Percentiles rank a stretch among this genome's conserved stretches.
These are phyloP conservation scores for Leccinum obscurum DNA, from an alignment of 768 basidiomycete species.

Conservation along the genomic window DNA sequence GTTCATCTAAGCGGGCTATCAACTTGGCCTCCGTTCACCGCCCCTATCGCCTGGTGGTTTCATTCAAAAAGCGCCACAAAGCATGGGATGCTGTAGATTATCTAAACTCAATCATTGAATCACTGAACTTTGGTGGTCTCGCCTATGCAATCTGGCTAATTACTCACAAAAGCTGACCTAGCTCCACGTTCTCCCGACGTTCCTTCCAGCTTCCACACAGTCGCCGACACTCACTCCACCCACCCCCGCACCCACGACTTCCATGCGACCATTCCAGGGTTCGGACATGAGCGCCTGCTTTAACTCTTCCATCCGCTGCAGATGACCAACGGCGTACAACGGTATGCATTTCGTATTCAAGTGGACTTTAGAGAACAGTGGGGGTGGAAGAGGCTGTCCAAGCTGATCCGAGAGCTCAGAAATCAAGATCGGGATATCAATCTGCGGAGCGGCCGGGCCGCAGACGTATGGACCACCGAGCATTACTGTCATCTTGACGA, in stretches of 20 bases:
- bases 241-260: constrained; percentile 81
- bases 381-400: constrained; percentile 48
- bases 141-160: constrained; percentile 2
- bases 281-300: constrained; percentile 38
- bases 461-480: constrained; percentile 72
- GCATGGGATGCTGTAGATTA: constrained; percentile 2
- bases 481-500: constrained; percentile 89
- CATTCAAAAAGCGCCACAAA: constrained; percentile 12
- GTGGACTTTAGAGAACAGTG: constrained; percentile 53
- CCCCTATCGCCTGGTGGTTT: constrained; percentile 10
- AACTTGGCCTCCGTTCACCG: constrained; percentile 1
- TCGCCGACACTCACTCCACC: constrained; percentile 87
- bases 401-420: constrained; percentile 48
- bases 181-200: constrained; percentile 46
- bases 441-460: constrained; percentile 13
- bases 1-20: constrained; percentile 13
- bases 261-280: constrained; percentile 51
- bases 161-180: constrained; percentile 22
- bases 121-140: constrained; percentile 20
- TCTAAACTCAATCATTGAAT: constrained; percentile 4
- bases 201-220: constrained; percentile 75
- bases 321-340: constrained; percentile 70
- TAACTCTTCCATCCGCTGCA: constrained; percentile 64
- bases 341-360: constrained; percentile 76
- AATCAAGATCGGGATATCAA: constrained; percentile 27